These are phyloP conservation scores for Neurospora terricola DNA, from an alignment of 495 filamentous ascomycete species.

Conservation along the genomic window DNA sequence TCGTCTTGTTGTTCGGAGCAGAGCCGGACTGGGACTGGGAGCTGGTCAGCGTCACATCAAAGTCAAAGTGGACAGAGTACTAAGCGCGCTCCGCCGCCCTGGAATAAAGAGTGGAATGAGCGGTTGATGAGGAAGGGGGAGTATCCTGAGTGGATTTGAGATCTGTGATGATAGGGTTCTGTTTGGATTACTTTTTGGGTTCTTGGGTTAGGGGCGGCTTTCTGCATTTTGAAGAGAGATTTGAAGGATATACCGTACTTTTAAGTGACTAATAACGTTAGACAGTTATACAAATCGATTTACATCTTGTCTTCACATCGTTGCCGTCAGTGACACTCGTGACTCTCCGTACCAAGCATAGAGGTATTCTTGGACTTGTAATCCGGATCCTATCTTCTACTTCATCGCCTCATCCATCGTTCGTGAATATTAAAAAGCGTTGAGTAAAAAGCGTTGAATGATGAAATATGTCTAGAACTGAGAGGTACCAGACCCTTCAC, in stretches of 20 bases:
- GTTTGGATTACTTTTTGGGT: neutral
- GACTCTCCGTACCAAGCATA: neutral
- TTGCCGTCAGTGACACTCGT: neutral
- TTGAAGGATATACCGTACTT: neutral
- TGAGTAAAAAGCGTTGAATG: too few species aligned
- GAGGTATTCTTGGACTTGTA: too few species aligned
- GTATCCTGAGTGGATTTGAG: neutral
- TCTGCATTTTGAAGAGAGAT: neutral
- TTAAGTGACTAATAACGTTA: neutral
- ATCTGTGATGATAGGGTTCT: neutral
- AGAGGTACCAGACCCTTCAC: neutral
- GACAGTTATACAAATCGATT: too few species aligned
- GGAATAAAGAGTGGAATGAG: neutral
- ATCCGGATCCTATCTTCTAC: fast-evolving
- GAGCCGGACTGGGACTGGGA: neutral
- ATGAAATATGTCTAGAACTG: neutral
- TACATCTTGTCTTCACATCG: too few species aligned
- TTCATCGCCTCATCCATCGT: too few species aligned
- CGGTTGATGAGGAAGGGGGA: neutral
- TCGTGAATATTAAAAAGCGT: too few species aligned
- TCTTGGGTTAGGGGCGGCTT: neutral
- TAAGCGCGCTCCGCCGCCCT: neutral
- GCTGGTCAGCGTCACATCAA: too few species aligned
- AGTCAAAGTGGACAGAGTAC: neutral
- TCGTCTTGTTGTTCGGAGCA: neutral